Conservation (phyloP, 2,329 filamentous ascomycete species). For the Dissoconium aciculare region DNA sequence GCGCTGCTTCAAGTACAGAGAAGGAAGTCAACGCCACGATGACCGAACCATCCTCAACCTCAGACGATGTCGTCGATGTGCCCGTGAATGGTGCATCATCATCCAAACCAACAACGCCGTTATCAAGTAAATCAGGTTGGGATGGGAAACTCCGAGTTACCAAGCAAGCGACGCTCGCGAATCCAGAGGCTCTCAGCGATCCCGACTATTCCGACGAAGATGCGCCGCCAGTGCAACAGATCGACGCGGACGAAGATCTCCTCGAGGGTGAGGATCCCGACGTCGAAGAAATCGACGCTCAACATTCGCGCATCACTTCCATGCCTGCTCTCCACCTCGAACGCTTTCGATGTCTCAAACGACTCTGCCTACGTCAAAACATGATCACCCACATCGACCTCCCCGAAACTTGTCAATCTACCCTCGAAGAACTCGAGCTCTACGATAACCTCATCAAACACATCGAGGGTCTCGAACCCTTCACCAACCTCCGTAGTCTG, state of each 20-base stretch:
- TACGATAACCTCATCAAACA: constrained; percentile 93
- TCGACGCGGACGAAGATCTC: constrained; percentile 62
- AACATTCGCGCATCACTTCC: constrained; percentile 72
- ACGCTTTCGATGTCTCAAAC: constrained; percentile 54
- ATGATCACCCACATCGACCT: constrained; percentile 67
- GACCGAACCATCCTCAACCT: too few species aligned
- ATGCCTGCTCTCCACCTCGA: constrained; percentile 67
- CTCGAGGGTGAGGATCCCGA: constrained; percentile 43
- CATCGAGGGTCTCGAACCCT: constrained; percentile 65
- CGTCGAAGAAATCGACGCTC: constrained; percentile 64
- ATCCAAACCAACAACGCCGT: constrained; percentile 10
- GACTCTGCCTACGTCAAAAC: constrained; percentile 87
- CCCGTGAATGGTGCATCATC: too few species aligned
- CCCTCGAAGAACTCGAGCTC: constrained; percentile 72
- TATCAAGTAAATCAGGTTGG: constrained; percentile 42
- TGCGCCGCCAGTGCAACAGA: constrained; percentile 54
- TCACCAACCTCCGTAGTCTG: constrained; percentile 60
- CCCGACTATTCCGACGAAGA: constrained; percentile 68
- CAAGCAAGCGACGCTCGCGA: constrained; percentile 52
- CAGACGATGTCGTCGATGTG: too few species aligned
- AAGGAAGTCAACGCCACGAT: too few species aligned
- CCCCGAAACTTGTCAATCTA: constrained; percentile 47
- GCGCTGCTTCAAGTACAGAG: too few species aligned
- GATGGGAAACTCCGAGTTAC: constrained; percentile 69
- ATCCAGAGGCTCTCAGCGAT: constrained; percentile 71